Conservation (phyloP, 169 alveolate genomes). For the Theileria annulata region DNA sequence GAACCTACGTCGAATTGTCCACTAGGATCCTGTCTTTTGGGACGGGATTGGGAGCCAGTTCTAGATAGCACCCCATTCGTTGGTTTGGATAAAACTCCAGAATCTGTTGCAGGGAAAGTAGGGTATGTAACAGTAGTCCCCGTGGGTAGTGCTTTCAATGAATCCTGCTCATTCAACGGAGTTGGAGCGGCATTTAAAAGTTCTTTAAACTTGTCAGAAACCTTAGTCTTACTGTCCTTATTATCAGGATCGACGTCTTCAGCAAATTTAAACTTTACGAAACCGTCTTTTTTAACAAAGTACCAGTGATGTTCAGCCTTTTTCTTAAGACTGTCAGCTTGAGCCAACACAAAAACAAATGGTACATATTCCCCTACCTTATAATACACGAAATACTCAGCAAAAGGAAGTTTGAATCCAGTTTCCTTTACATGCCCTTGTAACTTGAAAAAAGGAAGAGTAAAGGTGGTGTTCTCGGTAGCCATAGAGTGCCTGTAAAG, state of each 20-base stretch:
- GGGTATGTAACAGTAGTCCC: neutral
- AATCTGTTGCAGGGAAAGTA: neutral
- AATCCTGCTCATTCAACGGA: neutral
- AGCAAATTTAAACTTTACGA: neutral
- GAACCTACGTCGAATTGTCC: neutral
- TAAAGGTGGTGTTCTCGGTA: conserved; percentile 12
- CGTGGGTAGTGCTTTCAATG: neutral
- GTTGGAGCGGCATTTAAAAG: neutral
- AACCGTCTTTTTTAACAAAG: neutral
- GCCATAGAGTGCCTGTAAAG: conserved; percentile 21
- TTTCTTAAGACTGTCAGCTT: neutral
- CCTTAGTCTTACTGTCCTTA: neutral
- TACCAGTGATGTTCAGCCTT: neutral
- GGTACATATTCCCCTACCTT: conserved; percentile 13
- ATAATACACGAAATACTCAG: conserved; percentile 5
- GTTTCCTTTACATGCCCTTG: conserved; percentile 7
- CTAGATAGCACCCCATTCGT: neutral
- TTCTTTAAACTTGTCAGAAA: neutral
- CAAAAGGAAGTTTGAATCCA: neutral
- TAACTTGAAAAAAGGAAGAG: conserved; percentile 3
- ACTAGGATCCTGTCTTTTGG: neutral
- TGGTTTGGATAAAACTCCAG: conserved; percentile 2
- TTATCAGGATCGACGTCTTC: conserved; percentile 3
- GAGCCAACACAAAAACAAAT: conserved; percentile 7
- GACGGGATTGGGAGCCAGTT: neutral